Evolutionary conservation across 73 alveolate genomes (phyloP).

Genomic region (Blepharisma stoltei): DNA sequence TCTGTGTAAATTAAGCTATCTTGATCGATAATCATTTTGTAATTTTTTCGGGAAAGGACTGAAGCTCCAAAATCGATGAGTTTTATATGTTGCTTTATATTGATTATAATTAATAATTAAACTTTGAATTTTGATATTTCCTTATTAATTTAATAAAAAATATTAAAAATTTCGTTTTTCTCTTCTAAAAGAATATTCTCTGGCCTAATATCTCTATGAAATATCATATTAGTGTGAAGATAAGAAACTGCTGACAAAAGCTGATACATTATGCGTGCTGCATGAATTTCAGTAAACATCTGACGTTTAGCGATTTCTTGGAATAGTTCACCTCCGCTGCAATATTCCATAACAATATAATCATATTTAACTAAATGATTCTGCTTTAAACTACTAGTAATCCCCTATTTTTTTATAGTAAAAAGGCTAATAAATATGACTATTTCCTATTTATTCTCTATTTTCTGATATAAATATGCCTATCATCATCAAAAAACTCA

Average conservation of each 20-base stretch:
- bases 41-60: not conserved
- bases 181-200: not conserved
- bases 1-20: not conserved
- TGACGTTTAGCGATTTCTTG: not conserved
- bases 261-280: slow-evolving; percentile 1
- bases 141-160: too few relatives aligned
- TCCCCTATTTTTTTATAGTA: too few relatives aligned
- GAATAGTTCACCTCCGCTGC: slow-evolving; percentile 17
- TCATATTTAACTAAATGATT: too few relatives aligned
- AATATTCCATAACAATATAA: slow-evolving; percentile 7
- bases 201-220: slow-evolving; percentile 5
- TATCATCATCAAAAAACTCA: slow-evolving; percentile 20
- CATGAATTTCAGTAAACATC: slow-evolving; percentile 5
- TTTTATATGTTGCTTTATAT: too few relatives aligned
- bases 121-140: too few relatives aligned
- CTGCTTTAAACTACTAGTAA: too few relatives aligned
- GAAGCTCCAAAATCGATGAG: not conserved
- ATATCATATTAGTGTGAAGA: not conserved
- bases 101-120: too few relatives aligned
- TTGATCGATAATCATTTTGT: too few relatives aligned
- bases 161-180: not conserved
- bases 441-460: too few relatives aligned
- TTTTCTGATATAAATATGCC: not conserved
- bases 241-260: not conserved
- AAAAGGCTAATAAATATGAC: too few relatives aligned